Percentiles rank a stretch among this genome's conserved stretches.
Evolutionary conservation across 2,329 filamentous ascomycete genomes (phyloP).

Genomic region (Penicillium sp.): DNA sequence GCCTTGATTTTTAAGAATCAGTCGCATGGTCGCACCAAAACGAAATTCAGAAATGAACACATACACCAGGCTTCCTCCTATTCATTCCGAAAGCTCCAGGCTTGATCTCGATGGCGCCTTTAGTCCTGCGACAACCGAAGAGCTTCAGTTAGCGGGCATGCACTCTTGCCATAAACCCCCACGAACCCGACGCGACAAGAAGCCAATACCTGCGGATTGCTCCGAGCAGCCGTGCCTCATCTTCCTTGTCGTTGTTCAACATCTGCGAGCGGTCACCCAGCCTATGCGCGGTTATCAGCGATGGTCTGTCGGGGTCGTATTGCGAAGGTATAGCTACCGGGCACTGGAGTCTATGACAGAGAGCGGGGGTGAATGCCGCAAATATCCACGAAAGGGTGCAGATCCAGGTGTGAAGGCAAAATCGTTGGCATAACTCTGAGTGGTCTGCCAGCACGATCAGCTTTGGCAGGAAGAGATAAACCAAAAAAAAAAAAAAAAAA

Average conservation of each 20-base stretch:
- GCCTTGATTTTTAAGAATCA: slow-evolving; percentile 9
- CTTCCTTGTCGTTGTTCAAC: slow-evolving; percentile 19
- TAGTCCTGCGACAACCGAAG: slow-evolving; percentile 12
- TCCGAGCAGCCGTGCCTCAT: slow-evolving; percentile 27
- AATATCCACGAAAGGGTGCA: slow-evolving; percentile 15
- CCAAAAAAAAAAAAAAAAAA: background rate
- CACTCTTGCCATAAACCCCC: background rate
- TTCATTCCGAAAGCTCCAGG: slow-evolving; percentile 26
- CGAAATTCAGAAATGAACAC: background rate
- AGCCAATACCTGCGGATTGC: slow-evolving; percentile 12
- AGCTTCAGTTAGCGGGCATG: background rate
- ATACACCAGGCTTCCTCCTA: slow-evolving; percentile 20
- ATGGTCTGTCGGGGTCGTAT: slow-evolving; percentile 7
- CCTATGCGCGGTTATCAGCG: slow-evolving; percentile 18
- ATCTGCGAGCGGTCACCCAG: slow-evolving; percentile 19
- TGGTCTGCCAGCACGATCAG: slow-evolving; percentile 13
- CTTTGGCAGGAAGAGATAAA: background rate
- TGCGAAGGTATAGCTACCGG: slow-evolving; percentile 18
- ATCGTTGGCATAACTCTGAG: slow-evolving; percentile 25
- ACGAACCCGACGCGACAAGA: background rate
- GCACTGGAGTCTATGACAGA: slow-evolving; percentile 13
- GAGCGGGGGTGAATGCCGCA: slow-evolving; percentile 13
- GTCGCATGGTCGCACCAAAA: slow-evolving; percentile 2
- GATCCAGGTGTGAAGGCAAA: slow-evolving; percentile 11
- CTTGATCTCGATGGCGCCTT: slow-evolving; percentile 29